These are phyloP conservation scores for Xylaria sp. DNA, from an alignment of 2,329 filamentous ascomycete species.

Conservation along the genomic window DNA sequence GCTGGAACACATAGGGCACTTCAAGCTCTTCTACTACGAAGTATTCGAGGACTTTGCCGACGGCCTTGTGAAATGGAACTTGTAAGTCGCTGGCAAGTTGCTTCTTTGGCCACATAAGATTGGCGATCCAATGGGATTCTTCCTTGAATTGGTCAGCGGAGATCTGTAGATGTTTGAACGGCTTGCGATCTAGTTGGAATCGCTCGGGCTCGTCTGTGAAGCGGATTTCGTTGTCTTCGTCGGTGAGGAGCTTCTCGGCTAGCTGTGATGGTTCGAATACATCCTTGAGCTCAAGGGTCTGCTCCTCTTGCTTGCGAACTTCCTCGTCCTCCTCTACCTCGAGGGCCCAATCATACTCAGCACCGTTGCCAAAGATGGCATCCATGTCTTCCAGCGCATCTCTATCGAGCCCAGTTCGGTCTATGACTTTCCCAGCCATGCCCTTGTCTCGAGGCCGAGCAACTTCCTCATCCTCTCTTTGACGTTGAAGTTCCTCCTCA, in stretches of 20 bases:
- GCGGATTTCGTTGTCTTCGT: slow-evolving; percentile 92
- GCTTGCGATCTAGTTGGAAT: slow-evolving; percentile 89
- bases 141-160: slow-evolving; percentile 88
- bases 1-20: slow-evolving; percentile 97
- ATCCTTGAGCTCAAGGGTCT: slow-evolving; percentile 91
- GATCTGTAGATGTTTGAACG: slow-evolving; percentile 84
- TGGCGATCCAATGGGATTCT: slow-evolving; percentile 91
- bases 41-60: slow-evolving; percentile 93
- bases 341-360: slow-evolving; percentile 94
- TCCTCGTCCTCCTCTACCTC: slow-evolving; percentile 89
- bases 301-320: slow-evolving; percentile 79
- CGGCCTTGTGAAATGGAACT: slow-evolving; percentile 84
- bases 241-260: slow-evolving; percentile 92
- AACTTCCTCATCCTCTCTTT: slow-evolving; percentile 88
- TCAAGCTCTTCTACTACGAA: slow-evolving; percentile 95
- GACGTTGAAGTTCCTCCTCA: slow-evolving; percentile 78
- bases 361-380: slow-evolving; percentile 93
- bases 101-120: slow-evolving; percentile 90
- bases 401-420: slow-evolving; percentile 87
- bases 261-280: slow-evolving; percentile 98
- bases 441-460: slow-evolving; percentile 80
- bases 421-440: slow-evolving; percentile 74
- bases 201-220: slow-evolving; percentile 91
- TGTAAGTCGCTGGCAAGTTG: slow-evolving; percentile 76
- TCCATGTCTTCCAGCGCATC: slow-evolving; percentile 96